Base-by-base conservation (phyloP, 164 flowering plant species). In the Taxillus chinensis region DNA sequence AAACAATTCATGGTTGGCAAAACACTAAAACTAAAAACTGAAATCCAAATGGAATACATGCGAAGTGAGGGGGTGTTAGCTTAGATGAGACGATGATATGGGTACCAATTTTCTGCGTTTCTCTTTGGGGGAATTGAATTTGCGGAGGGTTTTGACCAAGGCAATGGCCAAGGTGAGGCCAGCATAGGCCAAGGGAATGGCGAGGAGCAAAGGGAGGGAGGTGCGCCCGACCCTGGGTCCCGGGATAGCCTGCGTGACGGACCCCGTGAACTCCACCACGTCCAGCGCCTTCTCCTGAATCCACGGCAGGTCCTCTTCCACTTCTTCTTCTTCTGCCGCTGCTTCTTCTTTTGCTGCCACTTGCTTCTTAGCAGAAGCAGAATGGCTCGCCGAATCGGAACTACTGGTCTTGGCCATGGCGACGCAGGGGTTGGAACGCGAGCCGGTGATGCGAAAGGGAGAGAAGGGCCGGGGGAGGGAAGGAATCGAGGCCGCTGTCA, bases 201-300 rank as follows among this genome's bases (percentile, higher is more conserved):
- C 93, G 5, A 89, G 87, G 54, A 93, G 62, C 97, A 96, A 93
- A 0, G 99, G 99, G 57, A 93, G 67, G 14, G 85, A 77, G 74
- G 83, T 86, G 51, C 59, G 65, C 41, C 90, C 97, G 1, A 93
- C 93, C 51, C 97, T 76, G 3, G 99, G 97, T 0, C 99, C 99
- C 5, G 97, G 97, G 49, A 93, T 66, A 3, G 96, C 89, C 66
- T 89, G 97, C 0, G 95, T 77, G 1, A 93, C 91, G 0, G 97
- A 82, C 11, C 97, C 99, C 0, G 92, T 83, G 78, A 90, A 90
- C 80, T 93, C 96, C 49, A 90, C 96, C 43, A 90, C 58, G 73
- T 89, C 96, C 79, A 89, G 51, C 1, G 99, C 97, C 64, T 90
- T 93, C 78, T 87, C 97, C 69, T 87, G 88, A 67, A 90, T 84